Evolutionary conservation across 2,329 filamentous ascomycete genomes (phyloP).

Genomic region (Aspergillus sojae): DNA sequence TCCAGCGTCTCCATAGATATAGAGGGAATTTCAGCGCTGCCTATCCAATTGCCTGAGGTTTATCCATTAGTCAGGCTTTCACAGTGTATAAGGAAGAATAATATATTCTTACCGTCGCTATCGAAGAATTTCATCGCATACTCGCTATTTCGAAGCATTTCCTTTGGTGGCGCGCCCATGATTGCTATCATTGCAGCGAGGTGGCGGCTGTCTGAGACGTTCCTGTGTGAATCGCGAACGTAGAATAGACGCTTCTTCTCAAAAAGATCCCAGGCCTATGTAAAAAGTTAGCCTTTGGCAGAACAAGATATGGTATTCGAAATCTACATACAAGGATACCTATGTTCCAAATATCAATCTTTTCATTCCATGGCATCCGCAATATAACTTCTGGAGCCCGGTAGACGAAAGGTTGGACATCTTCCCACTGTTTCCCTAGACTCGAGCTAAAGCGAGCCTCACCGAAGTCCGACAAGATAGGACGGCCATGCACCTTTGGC

Average conservation of each 20-base stretch:
- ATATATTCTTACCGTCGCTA: conserved; percentile 13
- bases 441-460: conserved; percentile 23
- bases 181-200: conserved; percentile 35
- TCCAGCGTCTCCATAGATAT: conserved; percentile 21
- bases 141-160: conserved; percentile 37
- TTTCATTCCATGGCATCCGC: conserved; percentile 26
- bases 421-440: conserved; percentile 2
- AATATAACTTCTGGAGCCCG: conserved; percentile 29
- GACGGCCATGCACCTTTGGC: conserved; percentile 25
- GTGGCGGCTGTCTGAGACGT: neutral
- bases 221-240: conserved; percentile 12
- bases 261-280: conserved; percentile 29
- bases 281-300: neutral
- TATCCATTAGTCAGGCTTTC: conserved; percentile 2
- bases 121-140: conserved; percentile 23
- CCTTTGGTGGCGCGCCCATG: conserved; percentile 39
- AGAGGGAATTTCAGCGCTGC: conserved; percentile 13
- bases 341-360: conserved; percentile 33
- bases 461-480: conserved; percentile 32
- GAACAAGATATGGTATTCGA: too few relatives aligned
- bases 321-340: conserved; percentile 20
- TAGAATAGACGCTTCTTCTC: conserved; percentile 25
- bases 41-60: conserved; percentile 21
- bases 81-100: neutral
- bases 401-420: conserved; percentile 28